phyloP scores from a whole-genome alignment of 1,139 yeast genomes.

The Yamadazyma triangularis region DNA sequence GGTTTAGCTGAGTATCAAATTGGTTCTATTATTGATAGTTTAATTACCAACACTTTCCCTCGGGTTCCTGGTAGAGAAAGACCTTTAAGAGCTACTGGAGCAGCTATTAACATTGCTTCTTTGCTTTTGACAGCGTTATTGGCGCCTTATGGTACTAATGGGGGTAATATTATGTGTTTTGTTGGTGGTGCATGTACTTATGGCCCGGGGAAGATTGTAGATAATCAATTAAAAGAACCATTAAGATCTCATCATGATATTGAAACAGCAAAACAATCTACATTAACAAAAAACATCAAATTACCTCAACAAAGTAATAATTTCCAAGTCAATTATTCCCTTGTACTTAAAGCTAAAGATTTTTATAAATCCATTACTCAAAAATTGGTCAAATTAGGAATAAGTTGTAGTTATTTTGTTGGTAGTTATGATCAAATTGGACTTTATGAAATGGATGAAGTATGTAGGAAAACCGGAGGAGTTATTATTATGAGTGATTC shows the following conservation, averaged over 20 bases:
- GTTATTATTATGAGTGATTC: slow-evolving; percentile 59
- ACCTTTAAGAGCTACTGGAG: slow-evolving; percentile 58
- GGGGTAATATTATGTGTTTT: slow-evolving; percentile 60
- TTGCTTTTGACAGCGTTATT: slow-evolving; percentile 42
- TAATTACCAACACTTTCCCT: slow-evolving; percentile 52
- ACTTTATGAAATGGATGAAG: slow-evolving; percentile 57
- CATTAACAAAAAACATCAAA: slow-evolving; percentile 14
- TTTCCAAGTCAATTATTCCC: slow-evolving; percentile 27
- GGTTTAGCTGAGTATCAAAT: slow-evolving; percentile 54
- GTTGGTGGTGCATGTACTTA: slow-evolving; percentile 55
- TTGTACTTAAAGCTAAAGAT: slow-evolving; percentile 29
- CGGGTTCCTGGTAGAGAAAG: slow-evolving; percentile 43
- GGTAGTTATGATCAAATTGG: slow-evolving; percentile 71
- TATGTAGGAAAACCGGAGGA: slow-evolving; percentile 59
- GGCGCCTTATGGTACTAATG: slow-evolving; percentile 40
- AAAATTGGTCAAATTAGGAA: slow-evolving; percentile 37
- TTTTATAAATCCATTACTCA: slow-evolving; percentile 46
- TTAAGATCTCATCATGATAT: slow-evolving; percentile 59
- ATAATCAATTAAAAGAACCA: slow-evolving; percentile 45
- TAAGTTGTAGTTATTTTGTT: slow-evolving; percentile 52
- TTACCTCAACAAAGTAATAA: slow-evolving; percentile 24
- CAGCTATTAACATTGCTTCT: slow-evolving; percentile 61
- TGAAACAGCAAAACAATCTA: slow-evolving; percentile 34
- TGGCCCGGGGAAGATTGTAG: slow-evolving; percentile 56
- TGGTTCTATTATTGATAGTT: slow-evolving; percentile 48